A percentile compares a stretch with the other conserved stretches of the same genome.
These are phyloP conservation scores for Fusarium sp. DNA, from an alignment of 2,329 filamentous ascomycete genomes.

Conservation along the genomic window DNA sequence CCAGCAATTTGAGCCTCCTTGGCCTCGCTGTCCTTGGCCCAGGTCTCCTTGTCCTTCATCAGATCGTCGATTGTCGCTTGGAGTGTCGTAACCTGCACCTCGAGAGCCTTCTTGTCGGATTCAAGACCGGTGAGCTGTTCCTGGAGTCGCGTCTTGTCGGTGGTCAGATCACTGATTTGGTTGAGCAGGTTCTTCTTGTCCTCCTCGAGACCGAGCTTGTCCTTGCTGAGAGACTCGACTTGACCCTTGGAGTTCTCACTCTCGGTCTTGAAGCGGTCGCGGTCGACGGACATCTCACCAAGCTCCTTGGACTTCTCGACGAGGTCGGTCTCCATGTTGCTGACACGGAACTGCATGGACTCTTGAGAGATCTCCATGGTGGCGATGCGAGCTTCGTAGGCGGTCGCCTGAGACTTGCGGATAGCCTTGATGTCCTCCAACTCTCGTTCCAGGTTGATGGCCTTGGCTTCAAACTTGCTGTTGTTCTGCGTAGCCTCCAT, in stretches of 20 bases:
- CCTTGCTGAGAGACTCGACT: constrained; percentile 37
- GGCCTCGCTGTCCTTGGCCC: constrained; percentile 37
- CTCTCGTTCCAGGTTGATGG: constrained; percentile 44
- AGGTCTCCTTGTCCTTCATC: constrained; percentile 37
- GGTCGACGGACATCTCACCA: constrained; percentile 40
- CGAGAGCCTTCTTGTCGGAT: constrained; percentile 40
- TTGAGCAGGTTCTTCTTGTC: constrained; percentile 40
- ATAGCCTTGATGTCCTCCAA: constrained; percentile 42
- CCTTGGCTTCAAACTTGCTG: constrained; percentile 40
- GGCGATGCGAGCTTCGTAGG: constrained; percentile 43
- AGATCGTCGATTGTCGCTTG: constrained; percentile 39
- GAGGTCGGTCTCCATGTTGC: constrained; percentile 41
- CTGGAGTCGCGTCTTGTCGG: constrained; percentile 32
- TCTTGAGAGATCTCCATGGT: constrained; percentile 46
- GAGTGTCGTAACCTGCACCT: constrained; percentile 34
- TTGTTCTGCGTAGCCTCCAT: constrained; percentile 18
- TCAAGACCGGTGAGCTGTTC: constrained; percentile 37
- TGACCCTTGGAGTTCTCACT: constrained; percentile 32
- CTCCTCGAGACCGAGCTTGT: constrained; percentile 36
- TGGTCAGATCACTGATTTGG: constrained; percentile 30
- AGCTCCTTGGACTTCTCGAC: constrained; percentile 40
- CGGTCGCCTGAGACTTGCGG: constrained; percentile 41
- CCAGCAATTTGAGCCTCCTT: constrained; percentile 41
- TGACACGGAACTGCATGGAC: constrained; percentile 41
- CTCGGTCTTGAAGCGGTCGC: constrained; percentile 39